Conservation (phyloP, 805 yeast genomes). For the Wickerhamomyces bisporus region DNA sequence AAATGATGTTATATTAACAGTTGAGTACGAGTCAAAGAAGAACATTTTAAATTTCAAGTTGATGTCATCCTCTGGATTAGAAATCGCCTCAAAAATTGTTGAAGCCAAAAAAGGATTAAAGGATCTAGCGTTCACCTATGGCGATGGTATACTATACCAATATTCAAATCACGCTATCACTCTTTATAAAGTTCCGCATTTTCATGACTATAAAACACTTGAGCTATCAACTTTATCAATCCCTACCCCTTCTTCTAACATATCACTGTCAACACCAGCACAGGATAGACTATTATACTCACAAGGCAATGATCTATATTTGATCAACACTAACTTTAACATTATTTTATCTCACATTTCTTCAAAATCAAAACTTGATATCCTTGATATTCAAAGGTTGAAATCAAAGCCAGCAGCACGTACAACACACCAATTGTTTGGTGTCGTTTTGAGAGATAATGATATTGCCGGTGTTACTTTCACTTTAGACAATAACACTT, state of each 20-base stretch:
- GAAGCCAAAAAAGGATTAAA: conserved; percentile 10
- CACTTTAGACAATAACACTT: conserved; percentile 61
- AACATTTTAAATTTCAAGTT: conserved; percentile 18
- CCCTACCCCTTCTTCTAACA: conserved; percentile 1
- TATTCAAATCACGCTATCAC: conserved; percentile 12
- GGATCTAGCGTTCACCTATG: conserved; percentile 13
- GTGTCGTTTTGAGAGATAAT: conserved; percentile 13
- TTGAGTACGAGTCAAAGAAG: conserved; percentile 12
- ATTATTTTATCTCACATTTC: conserved; percentile 18
- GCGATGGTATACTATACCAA: conserved; percentile 18
- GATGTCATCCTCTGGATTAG: conserved; percentile 14
- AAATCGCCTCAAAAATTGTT: conserved; percentile 21
- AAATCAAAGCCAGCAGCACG: conserved; percentile 5
- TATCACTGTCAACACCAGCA: conserved; percentile 22
- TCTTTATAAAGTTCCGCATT: conserved; percentile 20
- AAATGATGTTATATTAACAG: conserved; percentile 11
- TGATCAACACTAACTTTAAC: conserved; percentile 31
- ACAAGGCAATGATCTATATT: conserved; percentile 24
- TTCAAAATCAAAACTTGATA: conserved; percentile 14
- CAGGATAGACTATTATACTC: conserved; percentile 22
- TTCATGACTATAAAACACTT: conserved; percentile 12
- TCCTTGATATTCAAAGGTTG: conserved; percentile 9
- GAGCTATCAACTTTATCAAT: conserved; percentile 5
- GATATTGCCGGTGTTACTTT: conserved; percentile 31
- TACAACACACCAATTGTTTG: conserved; percentile 13